Conservation (phyloP, 345 rosid genomes). For the Noccaea bulbosa region DNA sequence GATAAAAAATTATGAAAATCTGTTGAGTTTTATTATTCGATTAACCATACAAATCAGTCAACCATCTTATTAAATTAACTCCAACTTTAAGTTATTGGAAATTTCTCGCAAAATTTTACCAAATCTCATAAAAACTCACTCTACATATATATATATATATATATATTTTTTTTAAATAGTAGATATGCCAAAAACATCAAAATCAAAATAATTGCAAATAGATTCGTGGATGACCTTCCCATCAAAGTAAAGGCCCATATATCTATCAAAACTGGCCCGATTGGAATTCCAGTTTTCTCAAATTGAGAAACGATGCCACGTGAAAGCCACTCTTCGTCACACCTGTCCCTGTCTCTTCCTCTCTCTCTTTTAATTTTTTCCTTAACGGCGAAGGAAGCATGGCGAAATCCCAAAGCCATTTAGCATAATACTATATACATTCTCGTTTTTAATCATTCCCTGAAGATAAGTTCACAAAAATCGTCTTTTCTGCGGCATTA, state of each 20-base stretch:
- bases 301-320: conserved; percentile 27
- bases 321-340: neutral
- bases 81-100: neutral
- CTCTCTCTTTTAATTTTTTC: neutral
- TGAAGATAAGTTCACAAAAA: conserved; percentile 17
- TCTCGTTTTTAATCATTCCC: neutral
- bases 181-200: neutral
- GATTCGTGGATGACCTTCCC: neutral
- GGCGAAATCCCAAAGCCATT: neutral
- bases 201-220: neutral
- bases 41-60: neutral
- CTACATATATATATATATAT: too few species aligned
- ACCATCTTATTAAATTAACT: neutral
- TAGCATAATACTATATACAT: neutral
- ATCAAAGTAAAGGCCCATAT: neutral
- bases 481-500: neutral
- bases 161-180: too few species aligned
- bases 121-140: neutral
- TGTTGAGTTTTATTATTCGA: neutral
- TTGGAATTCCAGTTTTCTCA: too few species aligned
- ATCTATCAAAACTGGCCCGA: neutral
- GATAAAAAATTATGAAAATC: neutral
- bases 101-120: neutral
- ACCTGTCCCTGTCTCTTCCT: conserved; percentile 25
- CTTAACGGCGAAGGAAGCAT: conserved; percentile 40